These are phyloP conservation scores for Aureobasidium sp. DNA, from an alignment of 2,329 filamentous ascomycete genomes.

Conservation along the genomic window DNA sequence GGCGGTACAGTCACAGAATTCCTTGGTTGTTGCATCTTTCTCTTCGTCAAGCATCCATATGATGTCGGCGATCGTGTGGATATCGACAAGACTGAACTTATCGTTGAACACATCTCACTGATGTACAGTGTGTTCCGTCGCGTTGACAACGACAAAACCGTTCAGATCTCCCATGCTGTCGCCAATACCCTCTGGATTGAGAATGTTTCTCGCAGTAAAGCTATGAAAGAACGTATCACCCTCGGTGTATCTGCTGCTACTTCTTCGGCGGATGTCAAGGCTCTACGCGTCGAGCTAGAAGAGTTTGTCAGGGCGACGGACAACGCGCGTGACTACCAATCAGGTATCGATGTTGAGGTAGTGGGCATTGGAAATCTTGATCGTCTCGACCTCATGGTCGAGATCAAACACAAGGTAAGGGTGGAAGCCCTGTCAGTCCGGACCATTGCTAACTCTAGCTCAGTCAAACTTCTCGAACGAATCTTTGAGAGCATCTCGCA, in stretches of 20 bases:
- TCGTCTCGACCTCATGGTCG: constrained; percentile 84
- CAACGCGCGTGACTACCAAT: constrained; percentile 92
- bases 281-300: constrained; percentile 86
- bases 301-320: constrained; percentile 85
- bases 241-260: constrained; percentile 90
- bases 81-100: constrained; percentile 73
- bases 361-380: constrained; percentile 85
- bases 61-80: constrained; percentile 97
- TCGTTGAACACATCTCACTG: constrained; percentile 95
- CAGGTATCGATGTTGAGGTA: constrained; percentile 82
- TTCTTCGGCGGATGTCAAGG: constrained; percentile 87
- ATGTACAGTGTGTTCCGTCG: constrained; percentile 93
- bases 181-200: constrained; percentile 96
- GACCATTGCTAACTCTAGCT: too few relatives aligned
- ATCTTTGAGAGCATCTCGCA: constrained; percentile 77
- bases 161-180: constrained; percentile 89
- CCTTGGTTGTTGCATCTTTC: constrained; percentile 97
- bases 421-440: too few relatives aligned
- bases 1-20: constrained; percentile 97
- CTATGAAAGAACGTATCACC: constrained; percentile 88
- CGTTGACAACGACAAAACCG: constrained; percentile 69
- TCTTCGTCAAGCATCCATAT: constrained; percentile 98
- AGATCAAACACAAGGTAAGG: constrained; percentile 90
- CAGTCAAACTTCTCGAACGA: constrained; percentile 75
- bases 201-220: constrained; percentile 90